These are phyloP conservation scores for Aegilops sharonensis DNA, from an alignment of 176 grass and related monocot genomes.

Conservation along the genomic window DNA sequence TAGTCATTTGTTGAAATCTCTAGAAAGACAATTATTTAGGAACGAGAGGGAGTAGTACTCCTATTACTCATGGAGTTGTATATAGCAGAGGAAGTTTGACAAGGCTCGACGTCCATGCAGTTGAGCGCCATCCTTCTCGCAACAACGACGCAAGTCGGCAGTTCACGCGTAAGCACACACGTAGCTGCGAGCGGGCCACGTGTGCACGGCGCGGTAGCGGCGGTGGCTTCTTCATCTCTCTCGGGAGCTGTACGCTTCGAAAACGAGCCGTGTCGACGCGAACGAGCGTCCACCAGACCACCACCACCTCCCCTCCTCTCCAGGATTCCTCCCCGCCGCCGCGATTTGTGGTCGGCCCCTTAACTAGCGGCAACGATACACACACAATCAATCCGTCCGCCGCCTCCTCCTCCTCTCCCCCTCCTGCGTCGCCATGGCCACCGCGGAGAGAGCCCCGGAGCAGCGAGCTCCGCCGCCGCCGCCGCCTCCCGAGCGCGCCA, in stretches of 20 bases:
- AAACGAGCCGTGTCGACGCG: conserved; percentile 16
- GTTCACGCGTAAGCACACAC: not conserved
- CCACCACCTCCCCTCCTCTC: not conserved
- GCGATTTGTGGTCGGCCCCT: conserved; percentile 1
- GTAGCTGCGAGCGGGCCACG: conserved; percentile 4
- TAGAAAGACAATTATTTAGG: too few relatives aligned
- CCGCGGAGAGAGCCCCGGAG: conserved; percentile 12
- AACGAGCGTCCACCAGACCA: conserved; percentile 12
- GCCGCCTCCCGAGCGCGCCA: conserved; percentile 34
- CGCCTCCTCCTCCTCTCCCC: not conserved
- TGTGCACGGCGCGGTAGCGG: not conserved
- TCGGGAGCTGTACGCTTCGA: not conserved
- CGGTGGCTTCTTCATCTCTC: not conserved
- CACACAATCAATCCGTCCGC: not conserved
- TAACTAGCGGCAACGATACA: not conserved
- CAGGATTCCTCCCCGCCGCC: not conserved
- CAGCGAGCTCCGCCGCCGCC: not conserved
- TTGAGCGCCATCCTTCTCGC: not conserved
- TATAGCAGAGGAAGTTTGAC: too few relatives aligned
- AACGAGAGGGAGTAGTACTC: too few relatives aligned
- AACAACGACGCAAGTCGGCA: not conserved
- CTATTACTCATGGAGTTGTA: too few relatives aligned
- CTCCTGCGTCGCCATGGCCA: not conserved
- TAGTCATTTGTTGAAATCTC: too few relatives aligned
- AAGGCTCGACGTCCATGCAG: too few relatives aligned